Conservation (phyloP, 78 protist species). For the Protostelium mycophagum region DNA sequence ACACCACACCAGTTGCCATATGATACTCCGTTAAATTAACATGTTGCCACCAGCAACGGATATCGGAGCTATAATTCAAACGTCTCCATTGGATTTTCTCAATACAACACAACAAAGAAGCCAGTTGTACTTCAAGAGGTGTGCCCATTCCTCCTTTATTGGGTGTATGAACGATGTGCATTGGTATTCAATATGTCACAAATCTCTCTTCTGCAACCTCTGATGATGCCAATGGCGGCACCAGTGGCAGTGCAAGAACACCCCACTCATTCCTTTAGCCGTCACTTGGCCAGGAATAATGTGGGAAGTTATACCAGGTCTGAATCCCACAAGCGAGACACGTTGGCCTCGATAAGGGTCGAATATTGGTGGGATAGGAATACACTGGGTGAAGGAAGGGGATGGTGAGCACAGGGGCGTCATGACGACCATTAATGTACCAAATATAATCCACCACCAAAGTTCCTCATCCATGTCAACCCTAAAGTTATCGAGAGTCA, state of each 20-base stretch:
- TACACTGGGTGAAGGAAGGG: conserved; percentile 2
- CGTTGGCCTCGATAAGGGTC: not conserved
- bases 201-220: not conserved
- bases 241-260: not conserved
- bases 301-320: not conserved
- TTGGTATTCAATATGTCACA: not conserved
- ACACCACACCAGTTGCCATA: too few relatives aligned
- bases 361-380: conserved; percentile 1
- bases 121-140: not conserved
- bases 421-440: not conserved
- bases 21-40: too few relatives aligned
- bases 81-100: too few relatives aligned
- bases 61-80: too few relatives aligned
- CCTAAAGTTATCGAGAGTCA: too few relatives aligned
- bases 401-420: not conserved
- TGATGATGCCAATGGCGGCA: not conserved
- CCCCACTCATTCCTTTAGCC: not conserved
- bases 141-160: not conserved
- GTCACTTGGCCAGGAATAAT: not conserved
- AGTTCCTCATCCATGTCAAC: too few relatives aligned
- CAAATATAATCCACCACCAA: not conserved
- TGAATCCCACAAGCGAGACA: not conserved
- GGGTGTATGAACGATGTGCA: not conserved
- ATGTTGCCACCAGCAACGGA: too few relatives aligned
- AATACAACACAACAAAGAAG: not conserved